phyloP scores from a whole-genome alignment of 768 basidiomycete species.

The Asterophora lycoperdoides region DNA sequence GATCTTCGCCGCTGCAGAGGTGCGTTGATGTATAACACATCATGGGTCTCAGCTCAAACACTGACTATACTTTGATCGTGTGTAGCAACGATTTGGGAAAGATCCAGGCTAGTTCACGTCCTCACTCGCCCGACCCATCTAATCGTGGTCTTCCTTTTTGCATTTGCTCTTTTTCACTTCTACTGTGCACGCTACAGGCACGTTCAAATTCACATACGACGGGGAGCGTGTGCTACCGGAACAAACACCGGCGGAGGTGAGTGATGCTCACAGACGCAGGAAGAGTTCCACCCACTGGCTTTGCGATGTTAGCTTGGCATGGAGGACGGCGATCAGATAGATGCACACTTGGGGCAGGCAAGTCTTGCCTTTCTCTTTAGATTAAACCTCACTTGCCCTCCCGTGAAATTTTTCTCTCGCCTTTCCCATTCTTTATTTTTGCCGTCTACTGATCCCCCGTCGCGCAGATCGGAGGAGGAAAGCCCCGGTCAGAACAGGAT shows the following conservation, averaged over 20 bases:
- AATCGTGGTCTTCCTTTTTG: too few relatives aligned
- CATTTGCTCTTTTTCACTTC: too few relatives aligned
- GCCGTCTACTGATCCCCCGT: neutral
- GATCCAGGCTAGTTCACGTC: constrained; percentile 37
- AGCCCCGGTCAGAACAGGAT: neutral
- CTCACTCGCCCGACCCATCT: constrained; percentile 1
- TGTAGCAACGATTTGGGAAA: constrained; percentile 55
- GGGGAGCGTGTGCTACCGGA: constrained; percentile 44
- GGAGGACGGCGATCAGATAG: constrained; percentile 22
- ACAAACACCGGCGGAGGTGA: constrained; percentile 53
- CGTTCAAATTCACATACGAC: constrained; percentile 59
- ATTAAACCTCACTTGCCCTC: neutral
- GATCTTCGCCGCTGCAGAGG: constrained; percentile 66
- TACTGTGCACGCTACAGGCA: constrained; percentile 34
- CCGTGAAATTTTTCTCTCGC: too few relatives aligned
- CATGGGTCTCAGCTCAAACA: neutral
- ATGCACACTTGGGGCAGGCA: constrained; percentile 19
- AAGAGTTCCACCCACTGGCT: neutral
- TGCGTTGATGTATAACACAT: constrained; percentile 24
- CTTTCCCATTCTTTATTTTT: neutral
- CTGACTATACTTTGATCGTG: neutral
- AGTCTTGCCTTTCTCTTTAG: neutral
- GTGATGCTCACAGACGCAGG: constrained; percentile 14
- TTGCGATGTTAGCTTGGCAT: constrained; percentile 12
- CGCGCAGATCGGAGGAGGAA: constrained; percentile 16